Conservation (phyloP, 306 rosid species). For the Geum urbanum region DNA sequence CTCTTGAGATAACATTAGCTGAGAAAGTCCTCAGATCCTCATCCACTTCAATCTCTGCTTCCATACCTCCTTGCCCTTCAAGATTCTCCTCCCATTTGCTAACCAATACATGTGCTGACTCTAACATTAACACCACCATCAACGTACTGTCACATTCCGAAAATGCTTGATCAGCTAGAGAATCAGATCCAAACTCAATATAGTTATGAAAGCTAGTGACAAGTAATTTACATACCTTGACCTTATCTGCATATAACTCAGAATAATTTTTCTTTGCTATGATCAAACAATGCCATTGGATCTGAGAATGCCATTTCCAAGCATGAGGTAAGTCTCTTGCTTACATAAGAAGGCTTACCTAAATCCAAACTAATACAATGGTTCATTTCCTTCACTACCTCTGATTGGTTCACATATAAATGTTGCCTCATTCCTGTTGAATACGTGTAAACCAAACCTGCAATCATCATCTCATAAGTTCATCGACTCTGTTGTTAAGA, state of each 20-base stretch:
- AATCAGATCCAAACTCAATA: not conserved
- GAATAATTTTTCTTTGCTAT: conserved; percentile 80
- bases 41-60: conserved; percentile 63
- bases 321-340: conserved; percentile 67
- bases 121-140: conserved; percentile 71
- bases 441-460: conserved; percentile 75
- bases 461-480: conserved; percentile 4
- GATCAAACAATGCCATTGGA: conserved; percentile 74
- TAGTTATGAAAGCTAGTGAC: not conserved
- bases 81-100: conserved; percentile 55
- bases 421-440: conserved; percentile 81
- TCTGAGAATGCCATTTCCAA: conserved; percentile 79
- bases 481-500: not conserved
- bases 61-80: conserved; percentile 34
- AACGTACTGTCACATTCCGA: conserved; percentile 50
- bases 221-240: conserved; percentile 47
- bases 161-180: not conserved
- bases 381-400: conserved; percentile 70
- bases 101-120: conserved; percentile 54
- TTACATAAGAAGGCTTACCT: conserved; percentile 75
- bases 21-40: conserved; percentile 59
- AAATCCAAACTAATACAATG: conserved; percentile 48
- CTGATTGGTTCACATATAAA: conserved; percentile 70
- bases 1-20: conserved; percentile 86
- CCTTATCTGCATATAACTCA: conserved; percentile 86